Evolutionary conservation across 2,329 filamentous ascomycete species (phyloP), one percentile per base, ranked within the genome.

Genomic region (Colletotrichum sublineola): DNA sequence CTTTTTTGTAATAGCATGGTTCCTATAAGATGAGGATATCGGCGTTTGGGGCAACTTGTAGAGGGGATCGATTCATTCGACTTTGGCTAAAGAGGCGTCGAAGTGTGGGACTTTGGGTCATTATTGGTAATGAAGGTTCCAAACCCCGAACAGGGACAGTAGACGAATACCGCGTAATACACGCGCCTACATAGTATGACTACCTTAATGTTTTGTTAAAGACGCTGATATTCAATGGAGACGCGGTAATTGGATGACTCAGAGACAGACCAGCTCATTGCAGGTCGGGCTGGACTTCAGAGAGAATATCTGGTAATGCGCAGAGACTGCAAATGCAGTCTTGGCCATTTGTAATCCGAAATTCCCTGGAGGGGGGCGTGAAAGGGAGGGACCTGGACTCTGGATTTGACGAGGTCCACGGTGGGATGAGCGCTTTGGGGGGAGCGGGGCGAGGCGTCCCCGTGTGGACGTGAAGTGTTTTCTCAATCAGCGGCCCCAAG

Each of bases 291-390:
- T 7, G 11, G 38, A 29, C 48, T 38, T 58, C 33, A 38, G 42
- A 67, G 40, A 38, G 38, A 0, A 24, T 38, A 42, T 48, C 29
- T 48, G 50, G 46, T 31, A 40, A 56, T 31, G 29, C 24, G 6
- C 52, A 29, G 60, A 50, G 50, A 58, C 50, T 60, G 29, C 70
- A 65, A 72, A 69, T 72, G 36, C 70, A 61, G 40, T 38, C 29
- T 18, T 57, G 29, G 56, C 53, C 29, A 72, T 72, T 72, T 72
- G 69, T 69, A 72, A 72, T 72, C 69, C 69, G 66, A 72, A 65
- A 72, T 64, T 69, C 69, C 67, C 69, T 66, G 66, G 66, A 60
- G 68, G 53, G 60, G 46, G 57, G 60, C 38, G 56, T 53, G 65
- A 24, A 24, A 24, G 24, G 24, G 24, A 24, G 53, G n/a, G n/a